Base-by-base conservation (phyloP, 139 green algal genomes). In the Eudorina sp. region DNA sequence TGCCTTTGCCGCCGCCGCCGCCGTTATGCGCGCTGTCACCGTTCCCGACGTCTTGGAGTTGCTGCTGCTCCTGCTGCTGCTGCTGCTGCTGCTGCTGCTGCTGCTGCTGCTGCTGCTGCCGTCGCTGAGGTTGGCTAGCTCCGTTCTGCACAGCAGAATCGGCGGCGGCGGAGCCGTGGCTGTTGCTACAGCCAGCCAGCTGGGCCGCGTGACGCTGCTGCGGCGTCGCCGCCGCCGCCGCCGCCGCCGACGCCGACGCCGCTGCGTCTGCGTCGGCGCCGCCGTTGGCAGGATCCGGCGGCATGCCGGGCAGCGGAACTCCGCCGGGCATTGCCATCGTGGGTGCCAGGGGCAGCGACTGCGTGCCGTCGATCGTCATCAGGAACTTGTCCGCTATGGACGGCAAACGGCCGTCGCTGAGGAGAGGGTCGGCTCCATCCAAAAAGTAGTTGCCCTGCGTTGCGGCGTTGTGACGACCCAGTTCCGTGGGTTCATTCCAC, bases 361-460 rank as follows among this genome's bases (percentile, higher is more conserved):
- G 62, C 3, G 8, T n/a, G 11, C n/a, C 70, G 38, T 85, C 78
- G 23, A 85, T 85, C 11, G 55, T 60, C 55, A 75, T 85, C 38
- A 85, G 53, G 25, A 85, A 60, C 55, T 55, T 85, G 55, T 85
- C 78, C 0, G 80, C 80, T 21, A 64, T 48, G 2, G 80, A 85
- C 23, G 55, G 55, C 13, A 74, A 40, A 0, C 78, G 38, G 40
- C 78, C 78, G 11, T 68, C 77, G 46, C 7, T n/a, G 0, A 77
- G 40, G 4, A 77, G 60, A 14, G n/a, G 41, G n/a, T 86, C 80
- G 9, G 8, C 8, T 36, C 18, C 6, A 31, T 86, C 80, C 60
- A 55, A 34, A 27, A 84, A 60, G 55, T 73, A 64, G 60, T 86
- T 76, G 58, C 53, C 43, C 80, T 86, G 80, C 29, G 51, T 69